phyloP scores from a whole-genome alignment of 164 flowering plant genomes.

The Annona cherimola region DNA sequence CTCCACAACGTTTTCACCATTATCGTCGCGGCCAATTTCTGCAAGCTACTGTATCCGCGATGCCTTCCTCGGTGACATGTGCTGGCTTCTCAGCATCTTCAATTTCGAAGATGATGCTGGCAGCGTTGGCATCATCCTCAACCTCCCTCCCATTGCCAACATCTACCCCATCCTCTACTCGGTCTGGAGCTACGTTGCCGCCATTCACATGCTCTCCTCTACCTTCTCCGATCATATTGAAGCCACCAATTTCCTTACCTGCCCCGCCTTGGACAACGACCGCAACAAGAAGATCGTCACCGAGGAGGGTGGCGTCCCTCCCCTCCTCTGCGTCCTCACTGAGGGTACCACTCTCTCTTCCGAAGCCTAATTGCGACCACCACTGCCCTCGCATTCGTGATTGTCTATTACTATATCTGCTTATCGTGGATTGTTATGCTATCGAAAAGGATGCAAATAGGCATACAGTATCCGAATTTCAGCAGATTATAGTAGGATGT shows the following conservation, averaged over 20 bases:
- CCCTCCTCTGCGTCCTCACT: conserved; percentile 54
- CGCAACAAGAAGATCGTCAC: conserved; percentile 63
- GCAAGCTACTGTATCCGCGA: conserved; percentile 49
- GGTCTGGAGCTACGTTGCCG: conserved; percentile 77
- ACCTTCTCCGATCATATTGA: conserved; percentile 34
- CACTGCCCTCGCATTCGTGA: conserved; percentile 28
- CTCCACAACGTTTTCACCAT: conserved; percentile 51
- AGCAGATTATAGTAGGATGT: neutral
- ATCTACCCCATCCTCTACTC: conserved; percentile 75
- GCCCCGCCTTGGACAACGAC: conserved; percentile 53
- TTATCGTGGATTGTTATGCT: conserved; percentile 12
- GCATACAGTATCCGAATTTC: neutral
- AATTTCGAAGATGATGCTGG: conserved; percentile 21
- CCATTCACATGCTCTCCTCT: conserved; percentile 45
- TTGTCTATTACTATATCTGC: conserved; percentile 12
- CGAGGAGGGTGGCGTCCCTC: conserved; percentile 67
- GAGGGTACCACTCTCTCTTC: conserved; percentile 36
- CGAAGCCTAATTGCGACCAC: conserved; percentile 72
- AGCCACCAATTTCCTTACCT: conserved; percentile 56
- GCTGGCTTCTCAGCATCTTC: conserved; percentile 57
- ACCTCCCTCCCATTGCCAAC: conserved; percentile 72
- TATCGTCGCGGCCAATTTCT: conserved; percentile 52
- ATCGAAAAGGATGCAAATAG: conserved; percentile 29
- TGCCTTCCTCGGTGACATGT: conserved; percentile 56
- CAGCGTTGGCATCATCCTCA: conserved; percentile 23